Evolutionary conservation across 148 eudicot genomes (phyloP).

Genomic region (Camellia japonica): DNA sequence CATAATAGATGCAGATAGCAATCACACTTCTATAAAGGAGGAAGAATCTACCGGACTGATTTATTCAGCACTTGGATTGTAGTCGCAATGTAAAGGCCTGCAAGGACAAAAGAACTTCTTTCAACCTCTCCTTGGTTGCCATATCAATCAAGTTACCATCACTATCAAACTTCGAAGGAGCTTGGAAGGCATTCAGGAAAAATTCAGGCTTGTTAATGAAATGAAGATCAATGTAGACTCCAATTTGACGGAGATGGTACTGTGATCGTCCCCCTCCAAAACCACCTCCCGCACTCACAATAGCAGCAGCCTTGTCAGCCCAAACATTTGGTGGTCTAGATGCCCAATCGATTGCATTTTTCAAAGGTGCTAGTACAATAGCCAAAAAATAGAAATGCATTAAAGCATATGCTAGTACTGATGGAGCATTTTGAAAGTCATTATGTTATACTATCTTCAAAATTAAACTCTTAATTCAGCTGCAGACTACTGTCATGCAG

Average conservation of each 20-base stretch:
- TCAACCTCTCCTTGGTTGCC: conserved; percentile 46
- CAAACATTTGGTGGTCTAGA: conserved; percentile 84
- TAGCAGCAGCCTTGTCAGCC: conserved; percentile 82
- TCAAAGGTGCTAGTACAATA: conserved; percentile 55
- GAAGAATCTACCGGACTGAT: background rate
- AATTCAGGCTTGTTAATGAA: conserved; percentile 91
- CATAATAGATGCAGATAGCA: background rate
- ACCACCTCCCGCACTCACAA: conserved; percentile 67
- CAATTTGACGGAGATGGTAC: conserved; percentile 79
- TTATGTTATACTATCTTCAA: background rate
- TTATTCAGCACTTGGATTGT: conserved; percentile 26
- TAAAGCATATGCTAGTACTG: background rate
- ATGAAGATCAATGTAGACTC: conserved; percentile 74
- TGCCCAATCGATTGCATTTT: conserved; percentile 88
- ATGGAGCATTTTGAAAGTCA: background rate
- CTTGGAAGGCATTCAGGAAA: conserved; percentile 54
- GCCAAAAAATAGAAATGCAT: background rate
- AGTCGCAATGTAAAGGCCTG: conserved; percentile 58
- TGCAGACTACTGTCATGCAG: background rate
- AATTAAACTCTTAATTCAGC: background rate
- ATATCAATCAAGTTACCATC: conserved; percentile 74
- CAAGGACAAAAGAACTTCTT: conserved; percentile 51
- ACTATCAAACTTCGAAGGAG: conserved; percentile 66
- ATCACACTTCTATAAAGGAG: background rate
- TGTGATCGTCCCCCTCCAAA: conserved; percentile 71